Evolutionary conservation across 306 rosid genomes (phyloP).

Genomic region (Ormosia emarginata): DNA sequence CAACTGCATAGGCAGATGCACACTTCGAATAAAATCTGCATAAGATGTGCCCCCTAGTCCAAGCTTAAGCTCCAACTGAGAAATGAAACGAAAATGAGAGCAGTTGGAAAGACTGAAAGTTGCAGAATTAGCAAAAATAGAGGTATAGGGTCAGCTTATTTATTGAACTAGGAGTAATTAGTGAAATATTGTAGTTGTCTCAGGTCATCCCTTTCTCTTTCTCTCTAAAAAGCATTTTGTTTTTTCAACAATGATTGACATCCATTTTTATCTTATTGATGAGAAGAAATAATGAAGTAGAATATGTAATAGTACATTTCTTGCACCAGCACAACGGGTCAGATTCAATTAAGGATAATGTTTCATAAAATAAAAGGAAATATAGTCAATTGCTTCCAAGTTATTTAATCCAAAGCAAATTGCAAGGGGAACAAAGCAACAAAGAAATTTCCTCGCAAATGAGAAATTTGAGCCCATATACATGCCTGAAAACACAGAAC

Average conservation of each 20-base stretch:
- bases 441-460: conserved; percentile 2
- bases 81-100: conserved; percentile 12
- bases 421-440: background rate
- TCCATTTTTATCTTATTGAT: background rate
- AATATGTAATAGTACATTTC: background rate
- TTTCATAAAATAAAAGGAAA: background rate
- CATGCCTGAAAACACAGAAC: background rate
- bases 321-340: background rate
- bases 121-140: background rate
- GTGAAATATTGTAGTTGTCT: background rate
- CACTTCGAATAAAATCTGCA: conserved; percentile 69
- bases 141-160: background rate
- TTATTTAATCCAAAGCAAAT: conserved; percentile 4
- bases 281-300: background rate
- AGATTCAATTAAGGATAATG: background rate
- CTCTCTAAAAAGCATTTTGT: background rate
- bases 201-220: background rate
- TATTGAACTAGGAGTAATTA: background rate
- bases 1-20: conserved; percentile 94
- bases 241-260: background rate
- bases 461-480: background rate
- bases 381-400: background rate
- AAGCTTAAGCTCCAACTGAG: conserved; percentile 90
- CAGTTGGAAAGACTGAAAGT: background rate
- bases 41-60: conserved; percentile 97